Evolutionary conservation across 2,329 filamentous ascomycete species (phyloP).

Genomic region (Verticillium nonalfalfae): DNA sequence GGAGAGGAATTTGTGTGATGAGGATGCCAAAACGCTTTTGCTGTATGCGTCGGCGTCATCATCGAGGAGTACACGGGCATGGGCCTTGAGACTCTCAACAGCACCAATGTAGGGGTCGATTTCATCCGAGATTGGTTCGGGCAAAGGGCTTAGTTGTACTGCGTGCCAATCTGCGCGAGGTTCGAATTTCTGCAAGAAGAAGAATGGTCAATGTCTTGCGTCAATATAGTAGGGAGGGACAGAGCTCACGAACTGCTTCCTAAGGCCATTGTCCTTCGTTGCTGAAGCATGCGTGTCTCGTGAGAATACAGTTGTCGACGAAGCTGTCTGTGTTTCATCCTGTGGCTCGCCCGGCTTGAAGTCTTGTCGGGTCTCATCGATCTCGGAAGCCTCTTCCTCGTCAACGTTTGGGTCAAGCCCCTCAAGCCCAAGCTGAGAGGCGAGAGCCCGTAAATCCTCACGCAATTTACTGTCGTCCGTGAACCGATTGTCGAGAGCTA

Average conservation of each 20-base stretch:
- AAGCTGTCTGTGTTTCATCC: constrained; percentile 16
- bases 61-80: constrained; percentile 70
- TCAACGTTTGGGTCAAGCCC: constrained; percentile 14
- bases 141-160: constrained; percentile 34
- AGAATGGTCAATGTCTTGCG: background rate
- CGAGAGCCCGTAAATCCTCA: constrained; percentile 8
- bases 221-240: background rate
- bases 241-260: constrained; percentile 23
- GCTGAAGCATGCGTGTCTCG: background rate
- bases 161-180: constrained; percentile 53
- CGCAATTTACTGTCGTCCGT: constrained; percentile 6
- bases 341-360: constrained; percentile 21
- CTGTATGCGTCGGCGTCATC: constrained; percentile 72
- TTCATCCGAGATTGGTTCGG: constrained; percentile 37
- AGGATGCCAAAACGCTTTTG: constrained; percentile 68
- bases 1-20: constrained; percentile 91
- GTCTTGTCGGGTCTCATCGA: constrained; percentile 21
- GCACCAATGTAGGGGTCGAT: constrained; percentile 33
- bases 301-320: background rate
- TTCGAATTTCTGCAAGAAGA: constrained; percentile 40
- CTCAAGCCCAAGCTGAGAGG: constrained; percentile 9
- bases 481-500: background rate
- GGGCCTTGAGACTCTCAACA: constrained; percentile 51
- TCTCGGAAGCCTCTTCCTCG: constrained; percentile 26
- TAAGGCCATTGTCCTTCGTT: constrained; percentile 10